phyloP scores from a whole-genome alignment of 164 flowering plant genomes.

The Vitis riparia region DNA sequence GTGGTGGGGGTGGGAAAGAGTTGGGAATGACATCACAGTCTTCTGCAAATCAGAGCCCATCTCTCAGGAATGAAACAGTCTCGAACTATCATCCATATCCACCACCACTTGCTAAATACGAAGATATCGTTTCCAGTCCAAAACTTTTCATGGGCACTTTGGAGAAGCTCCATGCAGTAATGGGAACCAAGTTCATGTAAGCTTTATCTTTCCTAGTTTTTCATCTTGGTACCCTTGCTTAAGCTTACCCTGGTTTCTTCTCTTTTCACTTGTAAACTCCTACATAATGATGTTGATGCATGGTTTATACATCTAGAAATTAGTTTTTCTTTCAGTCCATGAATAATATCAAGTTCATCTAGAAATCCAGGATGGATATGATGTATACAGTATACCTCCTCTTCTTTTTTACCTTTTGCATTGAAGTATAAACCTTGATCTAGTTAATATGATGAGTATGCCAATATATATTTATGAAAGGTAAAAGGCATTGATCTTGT shows the following conservation, averaged over 20 bases:
- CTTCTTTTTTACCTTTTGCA: background rate
- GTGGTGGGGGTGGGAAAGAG: slow-evolving; percentile 11
- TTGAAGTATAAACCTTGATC: too few relatives aligned
- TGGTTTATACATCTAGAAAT: too few relatives aligned
- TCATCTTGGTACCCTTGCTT: background rate
- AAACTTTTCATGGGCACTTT: slow-evolving; percentile 63
- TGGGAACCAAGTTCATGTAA: slow-evolving; percentile 89
- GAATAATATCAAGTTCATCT: background rate
- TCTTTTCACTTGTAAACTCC: background rate
- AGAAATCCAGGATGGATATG: background rate
- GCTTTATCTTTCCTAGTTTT: slow-evolving; percentile 8
- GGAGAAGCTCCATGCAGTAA: slow-evolving; percentile 64
- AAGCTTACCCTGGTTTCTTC: background rate
- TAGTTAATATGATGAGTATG: too few relatives aligned
- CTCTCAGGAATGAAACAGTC: slow-evolving; percentile 20
- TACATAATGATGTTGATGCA: too few relatives aligned
- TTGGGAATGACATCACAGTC: slow-evolving; percentile 41
- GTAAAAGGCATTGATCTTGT: background rate
- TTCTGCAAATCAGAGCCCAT: slow-evolving; percentile 26
- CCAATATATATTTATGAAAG: too few relatives aligned
- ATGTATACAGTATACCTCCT: background rate
- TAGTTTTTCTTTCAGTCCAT: background rate
- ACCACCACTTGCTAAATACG: slow-evolving; percentile 53
- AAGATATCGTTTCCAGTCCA: slow-evolving; percentile 50
- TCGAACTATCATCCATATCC: slow-evolving; percentile 46